A percentile compares a stretch with the other conserved stretches of the same genome.
phyloP scores from a whole-genome alignment of 2,329 filamentous ascomycete species.

The Curvularia sp. region DNA sequence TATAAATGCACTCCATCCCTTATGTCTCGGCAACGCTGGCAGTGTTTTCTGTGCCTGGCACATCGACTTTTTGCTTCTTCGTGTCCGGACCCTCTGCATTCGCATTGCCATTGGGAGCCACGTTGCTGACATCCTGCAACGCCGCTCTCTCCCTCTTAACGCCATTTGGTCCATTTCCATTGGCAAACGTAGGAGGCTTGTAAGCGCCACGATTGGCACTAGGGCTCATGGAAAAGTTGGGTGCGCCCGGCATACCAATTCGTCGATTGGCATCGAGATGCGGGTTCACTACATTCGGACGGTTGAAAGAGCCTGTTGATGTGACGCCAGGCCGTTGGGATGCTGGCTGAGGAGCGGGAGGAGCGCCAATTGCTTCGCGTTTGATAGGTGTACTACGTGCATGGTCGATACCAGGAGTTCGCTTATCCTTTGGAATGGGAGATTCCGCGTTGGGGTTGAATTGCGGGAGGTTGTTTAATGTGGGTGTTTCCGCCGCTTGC shows the following conservation, averaged over 20 bases:
- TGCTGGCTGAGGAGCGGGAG: conserved; percentile 23
- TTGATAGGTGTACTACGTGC: conserved; percentile 75
- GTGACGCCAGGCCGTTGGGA: conserved; percentile 21
- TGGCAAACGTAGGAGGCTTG: conserved; percentile 51
- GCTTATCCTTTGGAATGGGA: conserved; percentile 75
- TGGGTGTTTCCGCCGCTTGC: conserved; percentile 43
- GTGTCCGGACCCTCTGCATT: conserved; percentile 43
- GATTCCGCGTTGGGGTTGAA: conserved; percentile 60
- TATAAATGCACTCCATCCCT: background rate
- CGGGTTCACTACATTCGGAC: conserved; percentile 57
- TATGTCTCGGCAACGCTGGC: conserved; percentile 10
- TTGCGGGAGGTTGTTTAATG: conserved; percentile 44
- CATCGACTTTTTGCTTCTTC: conserved; percentile 52
- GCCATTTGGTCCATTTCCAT: conserved; percentile 24
- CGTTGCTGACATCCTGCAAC: conserved; percentile 57
- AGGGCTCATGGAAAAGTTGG: conserved; percentile 49
- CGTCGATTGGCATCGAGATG: conserved; percentile 55
- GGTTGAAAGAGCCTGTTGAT: conserved; percentile 24
- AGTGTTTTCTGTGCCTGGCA: conserved; percentile 36
- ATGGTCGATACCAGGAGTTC: conserved; percentile 87
- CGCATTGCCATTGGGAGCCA: conserved; percentile 33
- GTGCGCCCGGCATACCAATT: conserved; percentile 58
- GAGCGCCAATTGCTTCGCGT: conserved; percentile 51
- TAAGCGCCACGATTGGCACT: conserved; percentile 55
- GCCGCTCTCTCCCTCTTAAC: conserved; percentile 45